These are phyloP conservation scores for Verbena officinalis DNA, from an alignment of 257 asterid genomes.

Conservation along the genomic window DNA sequence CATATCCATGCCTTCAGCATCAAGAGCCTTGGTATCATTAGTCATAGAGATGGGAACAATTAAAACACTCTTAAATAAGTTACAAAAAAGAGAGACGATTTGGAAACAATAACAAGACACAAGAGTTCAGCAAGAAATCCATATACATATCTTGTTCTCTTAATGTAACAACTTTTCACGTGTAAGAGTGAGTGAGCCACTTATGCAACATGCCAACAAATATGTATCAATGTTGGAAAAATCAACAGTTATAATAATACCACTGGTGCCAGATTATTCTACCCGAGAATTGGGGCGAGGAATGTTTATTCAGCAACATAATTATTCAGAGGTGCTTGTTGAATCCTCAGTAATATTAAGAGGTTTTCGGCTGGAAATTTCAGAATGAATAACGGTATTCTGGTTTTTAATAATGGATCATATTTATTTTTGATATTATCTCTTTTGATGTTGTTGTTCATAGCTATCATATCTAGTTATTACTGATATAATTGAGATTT, in stretches of 20 bases:
- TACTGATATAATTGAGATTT: too few species aligned
- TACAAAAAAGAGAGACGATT: neutral
- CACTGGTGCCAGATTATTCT: neutral
- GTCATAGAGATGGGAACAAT: constrained; percentile 32
- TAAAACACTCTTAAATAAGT: constrained; percentile 16
- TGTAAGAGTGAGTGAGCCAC: neutral
- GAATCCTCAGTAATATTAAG: neutral
- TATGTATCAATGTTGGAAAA: neutral
- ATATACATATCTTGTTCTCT: neutral
- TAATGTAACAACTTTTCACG: too few species aligned
- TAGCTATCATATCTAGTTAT: too few species aligned
- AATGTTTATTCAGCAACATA: neutral
- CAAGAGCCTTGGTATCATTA: constrained; percentile 73
- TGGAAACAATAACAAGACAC: constrained; percentile 9
- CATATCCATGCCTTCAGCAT: constrained; percentile 98
- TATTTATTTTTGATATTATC: too few species aligned
- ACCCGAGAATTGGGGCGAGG: neutral
- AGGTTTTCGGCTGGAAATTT: neutral
- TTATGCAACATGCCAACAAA: neutral
- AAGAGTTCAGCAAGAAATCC: neutral
- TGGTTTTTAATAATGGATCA: too few species aligned
- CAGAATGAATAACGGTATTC: neutral
- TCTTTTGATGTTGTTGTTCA: too few species aligned
- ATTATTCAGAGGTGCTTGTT: neutral
- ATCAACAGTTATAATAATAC: neutral